Conservation (phyloP, 2,329 filamentous ascomycete species). For the Penicillium polonicum region DNA sequence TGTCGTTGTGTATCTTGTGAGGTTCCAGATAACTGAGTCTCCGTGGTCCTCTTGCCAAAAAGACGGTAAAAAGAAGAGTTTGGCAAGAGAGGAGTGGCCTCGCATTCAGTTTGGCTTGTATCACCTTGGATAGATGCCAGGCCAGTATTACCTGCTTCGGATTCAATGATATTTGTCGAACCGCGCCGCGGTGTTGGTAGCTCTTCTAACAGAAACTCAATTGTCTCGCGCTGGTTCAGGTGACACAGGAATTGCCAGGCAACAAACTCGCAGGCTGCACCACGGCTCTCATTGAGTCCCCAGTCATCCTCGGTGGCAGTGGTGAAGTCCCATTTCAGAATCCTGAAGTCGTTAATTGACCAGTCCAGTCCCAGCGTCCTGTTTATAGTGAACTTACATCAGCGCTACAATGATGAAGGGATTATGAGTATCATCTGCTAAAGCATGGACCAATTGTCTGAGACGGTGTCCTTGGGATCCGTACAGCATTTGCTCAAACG, state of each 20-base stretch:
- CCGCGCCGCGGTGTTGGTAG: constrained; percentile 34
- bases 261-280: constrained; percentile 59
- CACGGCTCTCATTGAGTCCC: constrained; percentile 57
- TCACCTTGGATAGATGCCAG: constrained; percentile 12
- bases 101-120: constrained; percentile 17
- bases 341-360: constrained; percentile 38
- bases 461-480: constrained; percentile 39
- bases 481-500: constrained; percentile 47
- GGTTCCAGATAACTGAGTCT: constrained; percentile 44
- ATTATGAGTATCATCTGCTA: constrained; percentile 46
- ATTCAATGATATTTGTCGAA: constrained; percentile 20
- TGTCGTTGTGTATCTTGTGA: constrained; percentile 44
- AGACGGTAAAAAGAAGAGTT: constrained; percentile 23
- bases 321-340: constrained; percentile 57
- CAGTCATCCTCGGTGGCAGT: constrained; percentile 53
- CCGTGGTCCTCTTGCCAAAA: constrained; percentile 37
- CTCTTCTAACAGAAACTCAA: constrained; percentile 58
- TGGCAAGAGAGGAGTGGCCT: constrained; percentile 34
- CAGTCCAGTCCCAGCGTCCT: neutral
- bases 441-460: constrained; percentile 38
- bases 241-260: constrained; percentile 62
- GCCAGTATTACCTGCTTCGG: constrained; percentile 22
- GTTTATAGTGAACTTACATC: constrained; percentile 44
- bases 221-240: constrained; percentile 56
- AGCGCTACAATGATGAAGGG: constrained; percentile 49